Base-by-base conservation (phyloP, 371 early-diverging fungal species). In the Mortierella sp. region DNA sequence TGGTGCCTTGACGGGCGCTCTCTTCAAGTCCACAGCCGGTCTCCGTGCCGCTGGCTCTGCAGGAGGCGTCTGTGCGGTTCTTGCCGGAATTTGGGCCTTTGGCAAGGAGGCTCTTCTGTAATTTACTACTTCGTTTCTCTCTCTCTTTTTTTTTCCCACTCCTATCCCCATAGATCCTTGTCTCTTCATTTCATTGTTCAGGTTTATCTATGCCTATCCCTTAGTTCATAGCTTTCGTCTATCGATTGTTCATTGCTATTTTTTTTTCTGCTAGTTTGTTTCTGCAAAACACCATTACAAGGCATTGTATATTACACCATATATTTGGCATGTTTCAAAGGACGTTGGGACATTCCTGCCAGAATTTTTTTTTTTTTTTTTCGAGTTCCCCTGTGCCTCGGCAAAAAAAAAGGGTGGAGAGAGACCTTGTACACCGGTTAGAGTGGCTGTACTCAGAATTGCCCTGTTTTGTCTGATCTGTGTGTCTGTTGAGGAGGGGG, bases 1-100 rank as follows among this genome's bases (percentile, higher is more conserved):
- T 21, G 95, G 93, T 52, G 94, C 90, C 53, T 80, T 91, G 63
- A 82, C 94, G 60, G 95, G 95, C 57, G 90, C 90, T 62, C 68
- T 95, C 30, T 95, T 94, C 82, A 94, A 93, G 84, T 84, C 90
- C 64, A 85, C 94, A 61, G 62, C 74, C 64, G 87, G 89, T 64
- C 77, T 86, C 66, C 84, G 87, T 64, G 84, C 84, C 15, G 82
- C 82, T 48, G 84, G 83, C 57, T 84, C 88, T 21, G 84, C 89
- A 60, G 87, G 88, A 66, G 90, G 84, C 67, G 84, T 87, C 45
- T 90, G 89, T 65, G 89, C 88, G 60, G 85, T 82, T 62, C 74
- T 79, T 53, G 88, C 86, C 62, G 89, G 87, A 66, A 66, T 74
- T 62, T 80, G 80, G 80, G 70, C 75, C 6, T 70, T 75, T 25